Evolutionary conservation across 345 rosid genomes (phyloP).

Genomic region (Populus pruinosa): DNA sequence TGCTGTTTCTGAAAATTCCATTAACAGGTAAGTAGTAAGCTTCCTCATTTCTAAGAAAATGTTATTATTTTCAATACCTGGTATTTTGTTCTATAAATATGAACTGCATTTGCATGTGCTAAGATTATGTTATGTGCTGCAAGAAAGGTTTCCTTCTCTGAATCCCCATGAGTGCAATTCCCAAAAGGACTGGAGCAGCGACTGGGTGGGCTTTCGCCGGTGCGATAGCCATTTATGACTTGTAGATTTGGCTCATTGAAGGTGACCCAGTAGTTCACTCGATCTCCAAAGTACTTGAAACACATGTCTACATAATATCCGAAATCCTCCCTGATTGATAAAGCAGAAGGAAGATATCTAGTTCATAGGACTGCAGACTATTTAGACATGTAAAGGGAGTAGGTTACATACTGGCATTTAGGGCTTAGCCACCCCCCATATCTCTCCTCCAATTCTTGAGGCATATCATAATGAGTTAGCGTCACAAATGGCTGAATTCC

Average conservation of each 20-base stretch:
- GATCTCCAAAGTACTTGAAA: conserved; percentile 21
- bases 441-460: conserved; percentile 14
- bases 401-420: not conserved
- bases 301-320: conserved; percentile 18
- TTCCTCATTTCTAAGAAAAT: not conserved
- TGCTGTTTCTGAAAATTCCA: conserved; percentile 1
- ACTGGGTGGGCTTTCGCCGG: conserved; percentile 12
- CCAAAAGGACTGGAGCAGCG: conserved; percentile 24
- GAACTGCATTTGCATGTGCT: conserved; percentile 18
- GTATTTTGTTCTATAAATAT: conserved; percentile 20
- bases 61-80: conserved; percentile 8
- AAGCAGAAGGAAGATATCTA: not conserved
- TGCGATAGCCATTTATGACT: conserved; percentile 10
- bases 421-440: conserved; percentile 14
- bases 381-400: not conserved
- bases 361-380: too few species aligned
- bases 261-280: conserved; percentile 23
- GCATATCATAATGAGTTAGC: conserved; percentile 4
- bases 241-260: conserved; percentile 24
- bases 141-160: conserved; percentile 19
- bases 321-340: conserved; percentile 18
- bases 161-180: conserved; percentile 15
- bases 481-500: conserved; percentile 10
- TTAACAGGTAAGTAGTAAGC: not conserved
- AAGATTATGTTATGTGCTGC: conserved; percentile 24